Evolutionary conservation across 495 filamentous ascomycete species (phyloP), one percentile per base, ranked within the genome.

Genomic region (Rhypophila decipiens): DNA sequence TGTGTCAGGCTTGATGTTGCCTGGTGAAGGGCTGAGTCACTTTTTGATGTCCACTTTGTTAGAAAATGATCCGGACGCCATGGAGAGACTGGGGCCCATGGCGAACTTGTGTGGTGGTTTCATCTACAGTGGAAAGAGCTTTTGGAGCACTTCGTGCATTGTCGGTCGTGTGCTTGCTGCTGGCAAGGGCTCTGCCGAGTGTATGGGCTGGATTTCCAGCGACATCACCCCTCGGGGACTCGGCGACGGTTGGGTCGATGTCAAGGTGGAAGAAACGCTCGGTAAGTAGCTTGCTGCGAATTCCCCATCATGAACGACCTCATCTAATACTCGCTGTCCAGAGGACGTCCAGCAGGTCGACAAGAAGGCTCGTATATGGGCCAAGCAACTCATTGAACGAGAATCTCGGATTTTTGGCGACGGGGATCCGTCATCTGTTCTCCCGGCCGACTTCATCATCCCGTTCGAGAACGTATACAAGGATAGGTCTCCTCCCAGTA

Each of bases 61-160:
- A 15, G 88, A 95, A 56, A 88, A 88, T 52, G 84, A 89, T 53
- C 60, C 71, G 4, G 67, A 78, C 13, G 86, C 83, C 23, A 67
- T 91, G 35, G 61, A 71, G 13, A 75, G 55, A 38, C 71, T 95
- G 3, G 88, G 88, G 0, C 72, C 80, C 18, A 72, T 76, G 36
- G 83, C 80, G 2, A 89, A 85, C 60, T 66, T 95, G 7, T 85
- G 84, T 54, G 84, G 85, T n/a, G 88, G 88, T 3, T 88, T 95
- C 55, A 64, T 84, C 7, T 89, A 87, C 56, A 60, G 56, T 8
- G 76, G 72, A 15, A 79, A 77, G 51, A 90, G 80, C 45, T 93
- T 85, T 72, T 95, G 88, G 88, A 90, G 86, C 63, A 89, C 85
- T 24, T 67, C 75, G 36, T 88, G 84, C 56, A 73, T 93, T 35